Conservation (phyloP, 371 early-diverging fungal genomes). For the Rhizomucor pusillus region DNA sequence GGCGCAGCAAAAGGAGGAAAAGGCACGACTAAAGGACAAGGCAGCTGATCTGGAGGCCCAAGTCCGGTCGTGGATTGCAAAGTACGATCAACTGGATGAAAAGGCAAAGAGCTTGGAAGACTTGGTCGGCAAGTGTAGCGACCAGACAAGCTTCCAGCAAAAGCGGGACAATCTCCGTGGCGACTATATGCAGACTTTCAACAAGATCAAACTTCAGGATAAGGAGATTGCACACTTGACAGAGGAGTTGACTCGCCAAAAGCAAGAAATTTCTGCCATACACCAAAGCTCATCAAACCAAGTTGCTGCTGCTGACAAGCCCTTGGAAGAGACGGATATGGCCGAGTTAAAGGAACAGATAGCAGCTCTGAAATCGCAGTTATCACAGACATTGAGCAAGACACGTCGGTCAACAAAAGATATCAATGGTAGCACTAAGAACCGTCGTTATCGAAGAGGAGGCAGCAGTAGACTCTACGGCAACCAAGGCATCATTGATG, state of each 20-base stretch:
- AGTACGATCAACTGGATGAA: constrained; percentile 57
- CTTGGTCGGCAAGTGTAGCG: constrained; percentile 48
- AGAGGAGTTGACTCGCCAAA: constrained; percentile 60
- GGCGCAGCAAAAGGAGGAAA: constrained; percentile 71
- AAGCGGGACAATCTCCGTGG: constrained; percentile 47
- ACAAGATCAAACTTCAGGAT: constrained; percentile 67
- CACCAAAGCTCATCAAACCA: constrained; percentile 5
- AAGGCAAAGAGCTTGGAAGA: constrained; percentile 52
- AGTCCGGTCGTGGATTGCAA: constrained; percentile 69
- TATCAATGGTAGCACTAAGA: constrained; percentile 7
- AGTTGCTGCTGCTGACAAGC: constrained; percentile 34
- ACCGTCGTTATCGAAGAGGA: constrained; percentile 1
- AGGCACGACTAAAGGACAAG: constrained; percentile 55
- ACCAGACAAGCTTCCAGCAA: constrained; percentile 46
- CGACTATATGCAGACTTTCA: constrained; percentile 49
- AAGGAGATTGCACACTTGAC: constrained; percentile 62
- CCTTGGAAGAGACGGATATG: constrained; percentile 15
- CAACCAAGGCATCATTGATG: no score
- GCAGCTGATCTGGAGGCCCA: constrained; percentile 63
- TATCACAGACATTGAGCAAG: constrained; percentile 19
- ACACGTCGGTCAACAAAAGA: constrained; percentile 11
- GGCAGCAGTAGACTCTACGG: no score
- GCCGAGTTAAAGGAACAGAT: constrained; percentile 29
- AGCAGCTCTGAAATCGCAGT: constrained; percentile 28
- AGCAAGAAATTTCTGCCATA: constrained; percentile 74